A percentile compares a stretch with the other conserved stretches of the same genome.
Evolutionary conservation across 2,329 filamentous ascomycete genomes (phyloP).

Genomic region (Arthrobotrys pseudoclavata): DNA sequence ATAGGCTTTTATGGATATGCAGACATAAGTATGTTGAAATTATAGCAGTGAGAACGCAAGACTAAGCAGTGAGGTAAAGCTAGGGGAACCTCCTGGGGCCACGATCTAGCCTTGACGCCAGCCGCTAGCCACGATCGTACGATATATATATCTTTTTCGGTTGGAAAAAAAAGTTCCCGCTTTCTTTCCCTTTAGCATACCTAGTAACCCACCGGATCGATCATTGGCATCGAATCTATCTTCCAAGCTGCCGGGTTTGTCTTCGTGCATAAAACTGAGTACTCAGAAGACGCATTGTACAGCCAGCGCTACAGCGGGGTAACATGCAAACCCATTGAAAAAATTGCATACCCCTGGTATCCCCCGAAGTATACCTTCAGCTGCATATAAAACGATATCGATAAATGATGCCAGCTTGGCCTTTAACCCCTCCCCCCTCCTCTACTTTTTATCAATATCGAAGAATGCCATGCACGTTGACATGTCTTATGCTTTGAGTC

Average conservation of each 20-base stretch:
- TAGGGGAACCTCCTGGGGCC: too few species aligned
- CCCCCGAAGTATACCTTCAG: background rate
- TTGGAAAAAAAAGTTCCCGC: too few species aligned
- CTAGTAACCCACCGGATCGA: background rate
- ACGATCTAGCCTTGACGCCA: too few species aligned
- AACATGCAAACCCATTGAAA: too few species aligned
- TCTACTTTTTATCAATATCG: background rate
- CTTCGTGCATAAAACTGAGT: constrained; percentile 1
- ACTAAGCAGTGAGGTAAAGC: too few species aligned
- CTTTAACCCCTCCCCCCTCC: background rate
- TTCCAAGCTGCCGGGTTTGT: constrained; percentile 10
- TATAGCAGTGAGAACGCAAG: too few species aligned
- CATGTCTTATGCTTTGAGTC: background rate
- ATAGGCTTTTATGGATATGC: too few species aligned
- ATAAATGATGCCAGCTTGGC: constrained; percentile 24
- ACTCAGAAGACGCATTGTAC: background rate
- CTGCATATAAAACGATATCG: background rate
- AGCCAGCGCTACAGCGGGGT: background rate
- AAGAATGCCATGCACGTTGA: background rate
- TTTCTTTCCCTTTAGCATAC: background rate
- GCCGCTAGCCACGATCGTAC: too few species aligned
- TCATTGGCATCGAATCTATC: background rate
- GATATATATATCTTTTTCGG: too few species aligned
- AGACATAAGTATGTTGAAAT: too few species aligned
- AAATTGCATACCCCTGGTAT: too few species aligned